Base-by-base conservation (phyloP, 2,329 filamentous ascomycete genomes). In the Biscogniauxia sp. region DNA sequence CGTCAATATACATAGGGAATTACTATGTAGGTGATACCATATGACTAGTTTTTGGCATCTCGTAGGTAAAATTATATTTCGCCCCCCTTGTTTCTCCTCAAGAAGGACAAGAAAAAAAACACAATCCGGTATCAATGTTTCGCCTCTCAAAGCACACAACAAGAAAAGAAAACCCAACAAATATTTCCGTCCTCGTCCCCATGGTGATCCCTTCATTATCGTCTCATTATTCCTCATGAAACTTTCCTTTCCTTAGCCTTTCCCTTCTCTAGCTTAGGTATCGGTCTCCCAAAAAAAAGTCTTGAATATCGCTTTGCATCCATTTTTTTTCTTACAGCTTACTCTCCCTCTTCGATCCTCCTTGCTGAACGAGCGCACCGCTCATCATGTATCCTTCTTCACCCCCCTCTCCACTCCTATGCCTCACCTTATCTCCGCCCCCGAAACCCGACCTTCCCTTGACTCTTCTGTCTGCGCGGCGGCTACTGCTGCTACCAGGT, bases 351-450 rank as follows among this genome's bases (percentile, higher is more conserved):
- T 67, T 71, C 45, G 72, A 66, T 51, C 71, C 68, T 15, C 72
- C 71, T 55, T 73, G 26, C 13, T 37, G 37, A 17, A 53, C 61
- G 66, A 84, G 70, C 5, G 83, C 84, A 54, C 84, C 83, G 67
- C 84, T 86, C 84, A 86, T 85, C 73, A 85, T 70, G n/a, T 72
- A 70, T 59, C 62, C 62, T 13, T 63, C 71, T 25, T 61, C 71
- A 56, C 51, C 64, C 57, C 57, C 71, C 65, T 50, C 60, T 54
- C 20, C 62, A 17, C 13, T 64, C 55, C 19, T 19, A 11, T 52
- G 37, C 37, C 37, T 45, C 11, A 49, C 64, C 17, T 26, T 45
- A 63, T 67, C 51, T 60, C 69, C 63, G 51, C 61, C 60, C 56
- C 71, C 69, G 25, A 56, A 57, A 17, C 63, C 41, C 11, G 64